These are phyloP conservation scores for Peronospora belbahrii DNA, from an alignment of 352 stramenopile genomes.

Conservation along the genomic window DNA sequence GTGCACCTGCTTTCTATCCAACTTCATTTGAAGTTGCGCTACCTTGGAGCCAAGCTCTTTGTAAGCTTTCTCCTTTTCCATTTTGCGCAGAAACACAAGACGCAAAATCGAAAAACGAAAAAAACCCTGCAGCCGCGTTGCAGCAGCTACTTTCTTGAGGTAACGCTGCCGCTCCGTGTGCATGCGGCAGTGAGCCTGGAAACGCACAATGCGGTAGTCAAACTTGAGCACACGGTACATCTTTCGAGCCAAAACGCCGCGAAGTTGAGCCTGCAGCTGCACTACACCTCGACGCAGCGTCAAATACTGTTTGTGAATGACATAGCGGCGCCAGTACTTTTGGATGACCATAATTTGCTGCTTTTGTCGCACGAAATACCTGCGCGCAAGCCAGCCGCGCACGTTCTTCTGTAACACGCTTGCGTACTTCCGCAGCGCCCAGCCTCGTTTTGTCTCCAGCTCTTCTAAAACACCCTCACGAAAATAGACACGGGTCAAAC, in stretches of 20 bases:
- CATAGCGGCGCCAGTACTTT: conserved; percentile 68
- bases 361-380: conserved; percentile 43
- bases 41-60: conserved; percentile 69
- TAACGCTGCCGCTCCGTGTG: conserved; percentile 49
- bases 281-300: conserved; percentile 43
- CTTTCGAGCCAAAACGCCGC: conserved; percentile 50
- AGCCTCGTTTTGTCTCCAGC: conserved; percentile 64
- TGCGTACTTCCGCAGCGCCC: conserved; percentile 64
- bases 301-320: conserved; percentile 48
- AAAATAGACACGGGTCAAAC: conserved; percentile 80
- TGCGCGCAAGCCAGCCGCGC: conserved; percentile 51
- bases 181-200: conserved; percentile 63
- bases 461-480: conserved; percentile 75
- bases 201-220: conserved; percentile 65
- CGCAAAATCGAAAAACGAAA: conserved; percentile 71
- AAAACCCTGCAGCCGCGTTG: conserved; percentile 59
- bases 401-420: conserved; percentile 72
- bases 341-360: conserved; percentile 48
- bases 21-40: conserved; percentile 55
- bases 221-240: conserved; percentile 64
- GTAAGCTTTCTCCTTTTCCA: conserved; percentile 79
- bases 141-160: conserved; percentile 39
- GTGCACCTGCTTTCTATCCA: conserved; percentile 52
- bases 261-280: conserved; percentile 52
- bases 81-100: conserved; percentile 65